Evolutionary conservation across 2,329 filamentous ascomycete species (phyloP), one percentile per base, ranked within the genome.

Genomic region (Exophiala xenobiotica): DNA sequence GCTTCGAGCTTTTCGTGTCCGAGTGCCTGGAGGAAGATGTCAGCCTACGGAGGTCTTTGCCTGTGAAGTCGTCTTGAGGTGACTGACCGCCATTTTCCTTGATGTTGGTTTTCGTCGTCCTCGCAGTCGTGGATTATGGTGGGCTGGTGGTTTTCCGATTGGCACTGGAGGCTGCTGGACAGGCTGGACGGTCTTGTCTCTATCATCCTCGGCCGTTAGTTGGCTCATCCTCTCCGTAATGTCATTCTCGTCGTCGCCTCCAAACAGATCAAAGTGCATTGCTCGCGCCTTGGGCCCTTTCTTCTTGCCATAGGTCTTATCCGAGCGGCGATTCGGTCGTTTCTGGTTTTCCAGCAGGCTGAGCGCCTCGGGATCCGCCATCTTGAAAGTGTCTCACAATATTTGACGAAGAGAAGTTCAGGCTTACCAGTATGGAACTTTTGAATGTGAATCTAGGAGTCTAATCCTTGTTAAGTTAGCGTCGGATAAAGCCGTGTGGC

Each of bases 281-380:
- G 52, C 55, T 3, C 51, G 41, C 11, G 53, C 48, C 39, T 39
- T 43, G 24, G 39, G 35, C 16, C 47, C 44, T 43, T 57, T 58
- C 39, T 61, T 54, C 33, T 57, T 61, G 42, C 60, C 53, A 51
- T 62, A 62, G 8, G 53, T 56, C 51, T 60, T 61, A n/a, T 58
- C 49, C 26, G 46, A 26, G 33, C 55, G 53, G 23, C 57, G 53
- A 23, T 18, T 23, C 19, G 49, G 54, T 24, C 49, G 40, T 26
- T 53, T 35, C 19, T 54, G 49, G 31, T 61, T 61, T 20, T 51
- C 35, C n/a, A 58, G 44, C 39, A 58, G 53, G 14, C 43, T 48
- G 22, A 61, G 50, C 24, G 57, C 49, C 11, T 14, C 19, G 9
- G 41, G 18, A 11, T 53, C 51, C 23, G 49, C 46, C 58, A 61